These are phyloP conservation scores for Penicillium cinerascens DNA, from an alignment of 495 filamentous ascomycete species.

Conservation along the genomic window DNA sequence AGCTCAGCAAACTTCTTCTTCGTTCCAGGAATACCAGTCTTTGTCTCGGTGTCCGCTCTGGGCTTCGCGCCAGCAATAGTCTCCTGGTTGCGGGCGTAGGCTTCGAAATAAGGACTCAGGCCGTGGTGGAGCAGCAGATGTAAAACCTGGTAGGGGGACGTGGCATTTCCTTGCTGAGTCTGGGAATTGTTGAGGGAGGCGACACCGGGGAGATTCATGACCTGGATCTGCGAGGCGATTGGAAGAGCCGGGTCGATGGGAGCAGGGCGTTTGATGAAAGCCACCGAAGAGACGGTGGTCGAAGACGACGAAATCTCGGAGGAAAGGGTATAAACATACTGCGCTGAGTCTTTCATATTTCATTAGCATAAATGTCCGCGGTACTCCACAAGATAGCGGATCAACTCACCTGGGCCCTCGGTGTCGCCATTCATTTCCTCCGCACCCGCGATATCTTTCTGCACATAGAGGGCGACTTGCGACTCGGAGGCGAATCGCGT, in stretches of 20 bases:
- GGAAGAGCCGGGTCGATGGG: constrained; percentile 78
- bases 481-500: constrained; percentile 83
- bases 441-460: constrained; percentile 69
- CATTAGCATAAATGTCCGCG: constrained; percentile 1
- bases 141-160: constrained; percentile 86
- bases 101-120: constrained; percentile 92
- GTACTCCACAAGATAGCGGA: background rate
- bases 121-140: constrained; percentile 85
- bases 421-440: constrained; percentile 49
- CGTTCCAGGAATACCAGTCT: constrained; percentile 91
- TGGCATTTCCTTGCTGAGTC: constrained; percentile 62
- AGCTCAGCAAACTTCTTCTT: constrained; percentile 95
- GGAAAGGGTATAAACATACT: constrained; percentile 73
- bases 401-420: constrained; percentile 42
- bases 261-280: constrained; percentile 82
- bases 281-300: constrained; percentile 77
- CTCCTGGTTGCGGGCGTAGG: constrained; percentile 82
- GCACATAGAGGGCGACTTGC: constrained; percentile 83
- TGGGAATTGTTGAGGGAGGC: constrained; percentile 59
- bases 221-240: constrained; percentile 80
- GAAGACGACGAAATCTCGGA: constrained; percentile 76
- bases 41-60: constrained; percentile 77
- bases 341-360: constrained; percentile 22
- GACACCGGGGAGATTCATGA: constrained; percentile 83
- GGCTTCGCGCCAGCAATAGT: constrained; percentile 58